A percentile compares a stretch with the other conserved stretches of the same genome.
Evolutionary conservation across 805 yeast genomes (phyloP).

Genomic region (Candida schatavii): DNA sequence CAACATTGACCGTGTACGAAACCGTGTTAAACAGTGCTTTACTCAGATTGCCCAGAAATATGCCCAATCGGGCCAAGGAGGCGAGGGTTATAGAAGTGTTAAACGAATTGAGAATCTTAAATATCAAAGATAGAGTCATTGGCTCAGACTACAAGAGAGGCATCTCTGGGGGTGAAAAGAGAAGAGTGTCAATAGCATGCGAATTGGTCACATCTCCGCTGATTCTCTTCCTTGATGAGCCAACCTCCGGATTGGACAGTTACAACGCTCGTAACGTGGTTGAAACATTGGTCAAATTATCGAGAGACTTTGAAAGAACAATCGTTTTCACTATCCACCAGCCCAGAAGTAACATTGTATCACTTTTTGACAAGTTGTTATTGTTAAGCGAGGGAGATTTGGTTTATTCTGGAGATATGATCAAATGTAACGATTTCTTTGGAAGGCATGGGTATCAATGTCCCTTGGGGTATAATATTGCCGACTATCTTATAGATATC

Average conservation of each 20-base stretch:
- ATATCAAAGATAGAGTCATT: slow-evolving; percentile 78
- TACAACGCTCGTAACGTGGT: slow-evolving; percentile 90
- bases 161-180: slow-evolving; percentile 88
- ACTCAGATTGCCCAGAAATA: slow-evolving; percentile 75
- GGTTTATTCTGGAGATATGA: slow-evolving; percentile 85
- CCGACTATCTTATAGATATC: slow-evolving; percentile 88
- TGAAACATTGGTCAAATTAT: slow-evolving; percentile 76
- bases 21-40: slow-evolving; percentile 91
- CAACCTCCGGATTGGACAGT: slow-evolving; percentile 94
- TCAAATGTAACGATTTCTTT: slow-evolving; percentile 72
- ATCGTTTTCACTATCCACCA: slow-evolving; percentile 93
- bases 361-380: slow-evolving; percentile 79
- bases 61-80: slow-evolving; percentile 72
- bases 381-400: slow-evolving; percentile 81
- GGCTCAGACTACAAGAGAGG: slow-evolving; percentile 92
- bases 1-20: slow-evolving; percentile 94
- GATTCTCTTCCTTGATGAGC: slow-evolving; percentile 81
- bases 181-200: slow-evolving; percentile 91
- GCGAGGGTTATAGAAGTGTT: slow-evolving; percentile 81
- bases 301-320: slow-evolving; percentile 80
- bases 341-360: slow-evolving; percentile 93
- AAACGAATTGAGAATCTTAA: slow-evolving; percentile 77
- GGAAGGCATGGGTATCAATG: slow-evolving; percentile 71
- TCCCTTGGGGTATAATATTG: slow-evolving; percentile 89
- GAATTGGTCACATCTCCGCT: slow-evolving; percentile 89